Evolutionary conservation across 1,284 basidiomycete species (phyloP).

Genomic region (Naganishia sp.): DNA sequence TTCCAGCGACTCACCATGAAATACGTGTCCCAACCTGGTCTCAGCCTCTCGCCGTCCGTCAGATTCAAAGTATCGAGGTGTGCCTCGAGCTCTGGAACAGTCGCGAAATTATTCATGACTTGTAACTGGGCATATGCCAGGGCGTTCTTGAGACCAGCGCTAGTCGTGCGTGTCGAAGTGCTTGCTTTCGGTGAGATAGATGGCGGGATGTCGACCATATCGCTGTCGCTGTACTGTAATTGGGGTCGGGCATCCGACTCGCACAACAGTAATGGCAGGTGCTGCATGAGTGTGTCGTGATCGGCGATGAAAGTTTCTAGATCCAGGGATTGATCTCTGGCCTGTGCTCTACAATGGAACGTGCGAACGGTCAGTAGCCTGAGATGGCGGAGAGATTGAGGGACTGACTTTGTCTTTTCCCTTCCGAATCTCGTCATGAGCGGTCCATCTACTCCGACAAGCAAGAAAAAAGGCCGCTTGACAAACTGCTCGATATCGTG

Average conservation of each 20-base stretch:
- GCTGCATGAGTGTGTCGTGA: slow-evolving; percentile 57
- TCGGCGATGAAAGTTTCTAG: slow-evolving; percentile 68
- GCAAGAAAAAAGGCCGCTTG: slow-evolving; percentile 86
- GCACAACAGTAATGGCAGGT: slow-evolving; percentile 59
- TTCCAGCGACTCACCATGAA: slow-evolving; percentile 71
- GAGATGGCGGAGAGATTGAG: too few species aligned
- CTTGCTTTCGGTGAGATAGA: slow-evolving; percentile 19
- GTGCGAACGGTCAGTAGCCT: too few species aligned
- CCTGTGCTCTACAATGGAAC: too few species aligned
- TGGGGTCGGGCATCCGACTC: background rate
- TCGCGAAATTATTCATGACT: slow-evolving; percentile 70
- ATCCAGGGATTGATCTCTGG: slow-evolving; percentile 47
- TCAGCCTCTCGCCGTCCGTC: slow-evolving; percentile 68
- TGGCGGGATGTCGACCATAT: slow-evolving; percentile 34
- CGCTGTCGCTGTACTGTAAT: background rate
- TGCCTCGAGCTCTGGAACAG: slow-evolving; percentile 61
- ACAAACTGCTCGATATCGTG: slow-evolving; percentile 66
- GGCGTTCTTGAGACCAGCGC: slow-evolving; percentile 49
- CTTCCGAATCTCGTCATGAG: slow-evolving; percentile 58
- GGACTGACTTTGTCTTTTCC: slow-evolving; percentile 50
- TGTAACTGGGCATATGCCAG: slow-evolving; percentile 58
- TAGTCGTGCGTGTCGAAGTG: slow-evolving; percentile 6
- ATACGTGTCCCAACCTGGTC: slow-evolving; percentile 91
- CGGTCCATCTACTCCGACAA: slow-evolving; percentile 84
- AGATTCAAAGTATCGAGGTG: slow-evolving; percentile 72